Evolutionary conservation across 768 basidiomycete genomes (phyloP).

Genomic region (Gloeopeniophorella convolvens): DNA sequence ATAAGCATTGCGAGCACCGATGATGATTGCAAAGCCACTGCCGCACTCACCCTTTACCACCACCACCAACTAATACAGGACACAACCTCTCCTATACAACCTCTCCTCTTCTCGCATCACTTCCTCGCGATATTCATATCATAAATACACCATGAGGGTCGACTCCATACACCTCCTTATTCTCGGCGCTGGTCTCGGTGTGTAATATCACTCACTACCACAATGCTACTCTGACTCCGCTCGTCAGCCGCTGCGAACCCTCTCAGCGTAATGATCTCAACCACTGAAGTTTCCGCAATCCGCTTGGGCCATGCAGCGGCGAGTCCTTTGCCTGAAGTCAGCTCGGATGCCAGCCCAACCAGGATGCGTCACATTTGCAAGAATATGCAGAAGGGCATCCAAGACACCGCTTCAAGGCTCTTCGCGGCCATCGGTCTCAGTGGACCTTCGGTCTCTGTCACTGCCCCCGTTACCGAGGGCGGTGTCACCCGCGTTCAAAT

Average conservation of each 20-base stretch:
- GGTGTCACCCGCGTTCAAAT: constrained; percentile 2
- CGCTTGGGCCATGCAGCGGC: constrained; percentile 17
- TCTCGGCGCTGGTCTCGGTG: constrained; percentile 15
- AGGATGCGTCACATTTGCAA: constrained; percentile 19
- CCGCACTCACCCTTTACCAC: neutral
- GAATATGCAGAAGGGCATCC: constrained; percentile 15
- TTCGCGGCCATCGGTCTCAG: constrained; percentile 12
- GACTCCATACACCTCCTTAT: constrained; percentile 5
- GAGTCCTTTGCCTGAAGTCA: neutral
- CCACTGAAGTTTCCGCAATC: constrained; percentile 10
- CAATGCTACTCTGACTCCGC: neutral
- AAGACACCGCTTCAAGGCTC: constrained; percentile 8
- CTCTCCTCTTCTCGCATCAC: neutral
- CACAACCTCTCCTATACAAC: no score
- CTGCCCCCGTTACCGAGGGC: neutral
- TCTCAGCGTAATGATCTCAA: constrained; percentile 3
- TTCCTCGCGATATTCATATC: no score
- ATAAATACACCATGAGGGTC: no score
- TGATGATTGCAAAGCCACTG: neutral
- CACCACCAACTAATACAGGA: neutral
- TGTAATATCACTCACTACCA: neutral
- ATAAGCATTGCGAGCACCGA: neutral
- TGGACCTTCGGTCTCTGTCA: neutral
- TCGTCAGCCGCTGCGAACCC: constrained; percentile 14
- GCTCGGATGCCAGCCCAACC: neutral